Base-by-base conservation (phyloP, 805 yeast species). In the Barnettozyma botsteinii region DNA sequence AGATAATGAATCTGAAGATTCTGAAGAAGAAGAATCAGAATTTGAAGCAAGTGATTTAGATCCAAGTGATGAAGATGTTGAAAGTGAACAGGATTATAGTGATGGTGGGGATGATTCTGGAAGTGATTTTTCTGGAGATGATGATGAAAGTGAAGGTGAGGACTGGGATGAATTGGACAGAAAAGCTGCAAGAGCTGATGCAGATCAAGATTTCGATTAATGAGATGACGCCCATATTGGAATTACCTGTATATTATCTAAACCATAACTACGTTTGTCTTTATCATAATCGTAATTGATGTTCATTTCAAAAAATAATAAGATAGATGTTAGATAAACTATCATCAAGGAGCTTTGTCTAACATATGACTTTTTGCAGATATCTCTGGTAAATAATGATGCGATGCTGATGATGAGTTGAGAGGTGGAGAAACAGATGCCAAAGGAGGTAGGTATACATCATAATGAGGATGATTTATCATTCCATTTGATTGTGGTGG, bases 1-100 rank as follows among this genome's bases (percentile, higher is more conserved):
- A 17, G 96, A 81, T 43, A 83, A 75, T 36, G 95, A 78, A 46
- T 77, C 69, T 24, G 84, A 73, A 35, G 84, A 75, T 31, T 42
- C 46, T 10, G 48, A 46, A 30, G 50, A 46, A 19, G 93, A 82
- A 55, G 94, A 82, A 55, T 62, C 68, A 34, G 72, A 67, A 41
- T 67, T 66, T 36, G 72, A 67, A 48, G 70, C 67, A 3, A 64
- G 69, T 33, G 72, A 67, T 38, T 66, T 62, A 20, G 70, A 67
- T 33, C 69, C 69, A 25, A 56, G 59, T 22, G 72, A 67, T 49
- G 72, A 67, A 49, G 67, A 57, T 18, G 67, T 65, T 15, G 66
- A 58, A 14, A 64, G 65, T 42, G 67, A 59, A 20, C 61, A 48
- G 5, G 59, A 56, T 8, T 54, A 57, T 47, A 58, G 64, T 33